Conservation (phyloP, 805 yeast species). For the Kluyveromyces starmeri region DNA sequence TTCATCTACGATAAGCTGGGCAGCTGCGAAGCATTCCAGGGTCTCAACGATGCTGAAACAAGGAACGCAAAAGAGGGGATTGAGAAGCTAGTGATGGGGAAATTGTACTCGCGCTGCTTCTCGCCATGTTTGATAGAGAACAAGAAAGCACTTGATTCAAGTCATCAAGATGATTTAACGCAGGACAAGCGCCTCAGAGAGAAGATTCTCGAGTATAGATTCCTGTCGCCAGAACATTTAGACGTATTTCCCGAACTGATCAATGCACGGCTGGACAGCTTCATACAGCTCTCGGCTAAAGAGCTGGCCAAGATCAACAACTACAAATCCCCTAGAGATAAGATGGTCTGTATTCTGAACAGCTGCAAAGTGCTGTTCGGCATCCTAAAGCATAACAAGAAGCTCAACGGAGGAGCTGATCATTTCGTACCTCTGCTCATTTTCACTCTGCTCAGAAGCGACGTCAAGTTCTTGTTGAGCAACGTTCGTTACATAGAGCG, state of each 20-base stretch:
- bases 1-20: slow-evolving; percentile 61
- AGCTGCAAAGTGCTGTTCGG: slow-evolving; percentile 91
- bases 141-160: slow-evolving; percentile 36
- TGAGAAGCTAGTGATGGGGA: slow-evolving; percentile 86
- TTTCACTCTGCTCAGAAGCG: slow-evolving; percentile 63
- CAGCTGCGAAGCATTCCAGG: slow-evolving; percentile 62
- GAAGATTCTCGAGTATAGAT: slow-evolving; percentile 54
- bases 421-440: slow-evolving; percentile 85
- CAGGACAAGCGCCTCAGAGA: slow-evolving; percentile 45
- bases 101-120: slow-evolving; percentile 68
- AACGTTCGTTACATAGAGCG: slow-evolving; percentile 80
- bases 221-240: slow-evolving; percentile 67
- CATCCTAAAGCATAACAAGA: slow-evolving; percentile 54
- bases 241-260: slow-evolving; percentile 52
- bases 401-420: slow-evolving; percentile 80
- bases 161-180: slow-evolving; percentile 53
- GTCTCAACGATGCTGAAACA: slow-evolving; percentile 49
- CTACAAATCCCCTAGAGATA: slow-evolving; percentile 91
- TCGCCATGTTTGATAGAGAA: slow-evolving; percentile 49
- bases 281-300: slow-evolving; percentile 54
- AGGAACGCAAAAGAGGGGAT: slow-evolving; percentile 81
- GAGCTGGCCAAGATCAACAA: slow-evolving; percentile 73
- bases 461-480: slow-evolving; percentile 57
- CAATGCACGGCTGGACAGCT: slow-evolving; percentile 41
- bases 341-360: slow-evolving; percentile 81